Conservation (phyloP, 345 rosid species). For the Populus ilicifolia region DNA sequence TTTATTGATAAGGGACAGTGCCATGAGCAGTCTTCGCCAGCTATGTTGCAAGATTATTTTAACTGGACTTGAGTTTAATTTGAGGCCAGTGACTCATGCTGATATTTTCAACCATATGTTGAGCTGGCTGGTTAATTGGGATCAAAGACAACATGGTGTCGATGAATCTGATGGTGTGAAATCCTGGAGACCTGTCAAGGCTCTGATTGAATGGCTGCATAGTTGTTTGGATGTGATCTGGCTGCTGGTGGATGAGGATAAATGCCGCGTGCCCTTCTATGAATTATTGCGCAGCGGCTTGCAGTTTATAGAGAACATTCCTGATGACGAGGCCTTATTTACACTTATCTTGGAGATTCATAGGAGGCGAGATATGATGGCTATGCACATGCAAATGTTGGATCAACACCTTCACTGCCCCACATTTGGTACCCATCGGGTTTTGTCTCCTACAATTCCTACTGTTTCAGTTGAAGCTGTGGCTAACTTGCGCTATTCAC, state of each 20-base stretch:
- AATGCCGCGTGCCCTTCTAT: slow-evolving; percentile 90
- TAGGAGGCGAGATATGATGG: slow-evolving; percentile 95
- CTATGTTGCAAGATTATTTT: slow-evolving; percentile 88
- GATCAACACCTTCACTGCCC: slow-evolving; percentile 98
- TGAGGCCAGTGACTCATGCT: slow-evolving; percentile 84
- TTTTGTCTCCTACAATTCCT: slow-evolving; percentile 60
- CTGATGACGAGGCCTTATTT: slow-evolving; percentile 94
- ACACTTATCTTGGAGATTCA: slow-evolving; percentile 92
- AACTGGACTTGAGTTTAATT: slow-evolving; percentile 58
- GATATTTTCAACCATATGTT: slow-evolving; percentile 76
- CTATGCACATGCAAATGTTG: slow-evolving; percentile 95
- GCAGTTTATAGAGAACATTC: slow-evolving; percentile 93
- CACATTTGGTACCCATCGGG: slow-evolving; percentile 89
- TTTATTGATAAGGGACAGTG: slow-evolving; percentile 52
- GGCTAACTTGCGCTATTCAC: slow-evolving; percentile 73
- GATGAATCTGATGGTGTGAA: slow-evolving; percentile 59
- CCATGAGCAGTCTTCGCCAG: slow-evolving; percentile 70
- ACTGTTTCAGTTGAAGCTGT: slow-evolving; percentile 66
- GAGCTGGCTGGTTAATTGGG: slow-evolving; percentile 94
- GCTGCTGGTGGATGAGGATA: slow-evolving; percentile 79
- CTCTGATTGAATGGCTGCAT: slow-evolving; percentile 77
- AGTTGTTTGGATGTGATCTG: slow-evolving; percentile 94
- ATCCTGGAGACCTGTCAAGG: slow-evolving; percentile 66
- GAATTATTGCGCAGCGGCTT: slow-evolving; percentile 85
- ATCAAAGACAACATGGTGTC: slow-evolving; percentile 64